Base-by-base conservation (phyloP, 2,329 filamentous ascomycete genomes). In the Westerdykella ornata region DNA sequence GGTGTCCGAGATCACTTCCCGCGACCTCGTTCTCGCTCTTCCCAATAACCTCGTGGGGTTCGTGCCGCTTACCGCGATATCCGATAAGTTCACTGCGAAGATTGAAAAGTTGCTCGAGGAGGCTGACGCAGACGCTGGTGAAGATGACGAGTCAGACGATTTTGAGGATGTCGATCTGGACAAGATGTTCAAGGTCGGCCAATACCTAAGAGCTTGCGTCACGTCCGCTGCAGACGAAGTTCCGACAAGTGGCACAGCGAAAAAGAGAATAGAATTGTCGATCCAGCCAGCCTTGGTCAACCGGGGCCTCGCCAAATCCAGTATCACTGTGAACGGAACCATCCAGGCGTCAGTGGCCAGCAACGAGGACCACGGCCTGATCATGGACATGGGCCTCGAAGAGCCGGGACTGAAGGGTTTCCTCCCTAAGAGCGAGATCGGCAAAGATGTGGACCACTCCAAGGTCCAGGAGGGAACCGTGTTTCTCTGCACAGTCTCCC, bases 31-130 rank as follows among this genome's bases (percentile, higher is more conserved):
- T 35, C 72, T 98, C 40, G 81, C 88, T 15, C 74, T 98, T 9
- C 89, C 92, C 13, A 98, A 98, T 69, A 97, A 94, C 63, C 77
- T 98, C 22, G 82, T 80, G 36, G 94, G 92, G 36, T 92, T 88
- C 64, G 83, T 94, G 5, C 83, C 92, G 15, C 81, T 97, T 51
- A 94, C 89, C n/a, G 80, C 87, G n/a, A 78, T 98, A 38, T 98
- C 92, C 2, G 80, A 86, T 45, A 72, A 78, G 50, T 72, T 97
- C 48, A 94, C 85, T 20, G 71, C 82, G 48, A 82, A 81, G 49
- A 77, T 98, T 30, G 82, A 94, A 62, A 72, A 71, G 35, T 62
- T 82, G 30, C 65, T 84, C 30, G 78, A 78, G 29, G 78, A 81
- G 36, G 76, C 81, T 26, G 76, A 78, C 6, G 71, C 76, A 11